Percentiles rank a stretch among this genome's conserved stretches.
These are phyloP conservation scores for Scedosporium aurantiacum DNA, from an alignment of 2,329 filamentous ascomycete genomes.

Conservation along the genomic window DNA sequence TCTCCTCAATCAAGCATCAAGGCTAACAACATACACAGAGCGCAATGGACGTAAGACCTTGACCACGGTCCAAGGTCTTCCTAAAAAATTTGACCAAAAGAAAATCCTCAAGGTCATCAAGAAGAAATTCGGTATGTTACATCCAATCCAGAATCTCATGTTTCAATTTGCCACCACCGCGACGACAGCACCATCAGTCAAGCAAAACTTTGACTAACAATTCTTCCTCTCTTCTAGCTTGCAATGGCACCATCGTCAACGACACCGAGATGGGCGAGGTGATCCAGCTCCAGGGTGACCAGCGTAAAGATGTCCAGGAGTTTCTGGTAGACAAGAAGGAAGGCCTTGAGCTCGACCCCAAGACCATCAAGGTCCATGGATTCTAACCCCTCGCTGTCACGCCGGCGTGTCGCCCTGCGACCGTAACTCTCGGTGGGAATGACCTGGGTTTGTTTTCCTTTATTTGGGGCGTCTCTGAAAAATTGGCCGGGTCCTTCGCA, in stretches of 20 bases:
- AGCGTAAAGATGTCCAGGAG: conserved; percentile 97
- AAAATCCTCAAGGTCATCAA: conserved; percentile 99
- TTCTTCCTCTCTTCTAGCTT: conserved; percentile 46
- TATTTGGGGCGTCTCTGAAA: conserved; percentile 1
- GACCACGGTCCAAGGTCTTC: conserved; percentile 97
- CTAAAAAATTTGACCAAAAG: conserved; percentile 98
- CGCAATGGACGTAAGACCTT: conserved; percentile 99
- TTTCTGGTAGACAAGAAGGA: conserved; percentile 95
- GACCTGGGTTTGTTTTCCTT: conserved; percentile 1
- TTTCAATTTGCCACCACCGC: not conserved
- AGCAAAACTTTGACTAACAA: conserved; percentile 11
- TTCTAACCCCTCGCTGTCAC: conserved; percentile 24
- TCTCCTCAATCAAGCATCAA: not conserved
- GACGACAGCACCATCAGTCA: too few species aligned
- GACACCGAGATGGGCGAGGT: conserved; percentile 97
- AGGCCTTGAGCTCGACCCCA: conserved; percentile 84
- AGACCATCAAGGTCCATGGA: conserved; percentile 84
- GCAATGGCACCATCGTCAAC: conserved; percentile 99
- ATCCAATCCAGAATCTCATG: not conserved
- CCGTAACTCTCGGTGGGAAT: conserved; percentile 1
- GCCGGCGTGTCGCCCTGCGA: conserved; percentile 2
- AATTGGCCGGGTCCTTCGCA: not conserved
- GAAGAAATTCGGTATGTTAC: conserved; percentile 81
- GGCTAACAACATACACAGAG: conserved; percentile 51
- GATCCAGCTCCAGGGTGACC: conserved; percentile 98